Conservation (phyloP, 768 basidiomycete genomes). For the Mycena belliarum region DNA sequence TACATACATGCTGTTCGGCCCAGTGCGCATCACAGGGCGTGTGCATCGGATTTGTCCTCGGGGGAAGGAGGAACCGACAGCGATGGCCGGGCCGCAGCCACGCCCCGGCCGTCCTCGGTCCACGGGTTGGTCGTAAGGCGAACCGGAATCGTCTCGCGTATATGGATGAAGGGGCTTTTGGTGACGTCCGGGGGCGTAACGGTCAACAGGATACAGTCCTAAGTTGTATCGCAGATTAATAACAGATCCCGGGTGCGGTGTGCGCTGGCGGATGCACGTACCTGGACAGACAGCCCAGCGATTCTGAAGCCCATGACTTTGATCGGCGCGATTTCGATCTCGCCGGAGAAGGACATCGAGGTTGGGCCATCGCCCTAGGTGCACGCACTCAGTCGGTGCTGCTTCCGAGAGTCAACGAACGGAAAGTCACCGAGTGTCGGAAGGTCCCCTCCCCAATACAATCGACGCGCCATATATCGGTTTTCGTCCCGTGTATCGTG, state of each 20-base stretch:
- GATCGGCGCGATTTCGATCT: slow-evolving; percentile 53
- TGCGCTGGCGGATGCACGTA: slow-evolving; percentile 36
- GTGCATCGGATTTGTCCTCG: not conserved
- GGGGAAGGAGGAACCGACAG: slow-evolving; percentile 4
- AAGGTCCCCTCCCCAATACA: slow-evolving; percentile 67
- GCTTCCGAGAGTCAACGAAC: not conserved
- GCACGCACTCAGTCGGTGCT: not conserved
- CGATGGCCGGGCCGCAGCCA: slow-evolving; percentile 22
- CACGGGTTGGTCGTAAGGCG: slow-evolving; percentile 66
- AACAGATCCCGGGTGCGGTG: too few relatives aligned
- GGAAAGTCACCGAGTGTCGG: slow-evolving; percentile 47
- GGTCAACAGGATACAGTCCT: slow-evolving; percentile 70
- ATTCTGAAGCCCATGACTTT: slow-evolving; percentile 66
- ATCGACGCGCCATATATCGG: slow-evolving; percentile 71
- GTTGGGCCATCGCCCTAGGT: slow-evolving; percentile 62
- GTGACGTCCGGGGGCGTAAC: slow-evolving; percentile 57
- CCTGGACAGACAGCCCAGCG: slow-evolving; percentile 64
- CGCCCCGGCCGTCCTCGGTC: slow-evolving; percentile 41
- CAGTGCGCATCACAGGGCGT: not conserved
- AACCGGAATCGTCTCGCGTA: slow-evolving; percentile 64
- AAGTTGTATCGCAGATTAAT: not conserved
- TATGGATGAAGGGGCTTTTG: slow-evolving; percentile 57
- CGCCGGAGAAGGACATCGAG: slow-evolving; percentile 63
- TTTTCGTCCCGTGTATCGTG: slow-evolving; percentile 51
- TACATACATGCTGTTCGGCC: not conserved